These are phyloP conservation scores for Biscogniauxia mediterranea DNA, from an alignment of 2,329 filamentous ascomycete species.

Conservation along the genomic window DNA sequence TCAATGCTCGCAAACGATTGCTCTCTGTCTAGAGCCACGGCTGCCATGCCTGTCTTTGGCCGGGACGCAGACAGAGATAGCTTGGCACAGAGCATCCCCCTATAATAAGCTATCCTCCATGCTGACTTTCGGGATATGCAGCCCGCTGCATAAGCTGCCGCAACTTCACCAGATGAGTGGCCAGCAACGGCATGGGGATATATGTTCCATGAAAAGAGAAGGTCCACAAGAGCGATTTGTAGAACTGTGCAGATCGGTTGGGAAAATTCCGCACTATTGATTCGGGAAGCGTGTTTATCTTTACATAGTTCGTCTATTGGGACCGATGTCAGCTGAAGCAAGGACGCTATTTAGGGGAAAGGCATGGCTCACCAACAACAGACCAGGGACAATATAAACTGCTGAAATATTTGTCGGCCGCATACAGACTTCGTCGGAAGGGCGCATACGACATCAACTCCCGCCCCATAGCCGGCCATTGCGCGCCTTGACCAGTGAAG, in stretches of 20 bases:
- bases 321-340: neutral
- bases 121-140: conserved; percentile 30
- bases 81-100: conserved; percentile 28
- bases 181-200: conserved; percentile 34
- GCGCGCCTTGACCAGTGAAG: conserved; percentile 47
- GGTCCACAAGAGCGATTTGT: conserved; percentile 36
- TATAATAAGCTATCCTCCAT: conserved; percentile 35
- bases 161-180: conserved; percentile 42
- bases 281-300: conserved; percentile 7
- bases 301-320: conserved; percentile 12
- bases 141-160: conserved; percentile 37
- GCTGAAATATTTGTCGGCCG: conserved; percentile 10
- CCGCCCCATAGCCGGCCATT: conserved; percentile 43
- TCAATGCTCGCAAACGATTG: conserved; percentile 10
- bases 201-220: conserved; percentile 33
- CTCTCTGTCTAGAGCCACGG: conserved; percentile 11
- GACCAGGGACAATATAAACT: conserved; percentile 3
- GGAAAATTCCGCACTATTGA: conserved; percentile 14
- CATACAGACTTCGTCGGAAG: conserved; percentile 10
- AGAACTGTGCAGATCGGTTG: conserved; percentile 30
- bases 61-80: conserved; percentile 5
- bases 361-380: conserved; percentile 1
- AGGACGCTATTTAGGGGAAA: neutral
- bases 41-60: conserved; percentile 15
- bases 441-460: conserved; percentile 19